These are phyloP conservation scores for Pilobolus umbonatus DNA, from an alignment of 192 early-diverging fungal species.

Conservation along the genomic window DNA sequence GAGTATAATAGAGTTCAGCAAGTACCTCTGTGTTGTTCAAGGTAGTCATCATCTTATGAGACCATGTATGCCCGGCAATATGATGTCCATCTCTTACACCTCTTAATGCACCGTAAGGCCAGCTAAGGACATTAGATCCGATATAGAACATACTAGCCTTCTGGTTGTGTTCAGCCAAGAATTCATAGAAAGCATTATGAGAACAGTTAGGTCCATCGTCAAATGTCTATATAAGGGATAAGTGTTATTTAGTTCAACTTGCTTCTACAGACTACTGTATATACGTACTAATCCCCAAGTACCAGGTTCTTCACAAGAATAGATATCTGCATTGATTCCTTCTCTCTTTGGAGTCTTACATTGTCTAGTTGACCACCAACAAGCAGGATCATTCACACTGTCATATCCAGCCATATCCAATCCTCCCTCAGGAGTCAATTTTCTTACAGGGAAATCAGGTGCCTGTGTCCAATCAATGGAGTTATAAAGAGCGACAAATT, in stretches of 20 bases:
- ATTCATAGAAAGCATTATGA: constrained; percentile 35
- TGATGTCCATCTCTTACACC: constrained; percentile 50
- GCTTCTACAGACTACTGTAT: neutral
- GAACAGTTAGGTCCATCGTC: constrained; percentile 51
- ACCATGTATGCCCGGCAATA: constrained; percentile 56
- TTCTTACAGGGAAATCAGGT: constrained; percentile 28
- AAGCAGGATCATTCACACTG: constrained; percentile 15
- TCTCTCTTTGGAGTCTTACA: constrained; percentile 17
- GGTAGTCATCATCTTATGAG: constrained; percentile 43
- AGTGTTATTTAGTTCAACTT: neutral
- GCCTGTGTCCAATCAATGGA: constrained; percentile 36
- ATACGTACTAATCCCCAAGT: constrained; percentile 14
- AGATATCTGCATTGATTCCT: constrained; percentile 13
- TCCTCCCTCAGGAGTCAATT: constrained; percentile 12
- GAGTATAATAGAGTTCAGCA: constrained; percentile 51
- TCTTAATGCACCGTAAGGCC: constrained; percentile 29
- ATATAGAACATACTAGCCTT: constrained; percentile 34
- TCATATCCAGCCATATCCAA: constrained; percentile 18
- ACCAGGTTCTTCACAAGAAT: constrained; percentile 15
- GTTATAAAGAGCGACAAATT: constrained; percentile 31
- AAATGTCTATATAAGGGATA: constrained; percentile 25
- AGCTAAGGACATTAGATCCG: constrained; percentile 33
- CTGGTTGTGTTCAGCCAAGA: constrained; percentile 35
- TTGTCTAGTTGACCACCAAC: constrained; percentile 35
- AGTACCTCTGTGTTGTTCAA: constrained; percentile 39